Evolutionary conservation across 441 rosid genomes (phyloP).

Genomic region (Breynia disticha): DNA sequence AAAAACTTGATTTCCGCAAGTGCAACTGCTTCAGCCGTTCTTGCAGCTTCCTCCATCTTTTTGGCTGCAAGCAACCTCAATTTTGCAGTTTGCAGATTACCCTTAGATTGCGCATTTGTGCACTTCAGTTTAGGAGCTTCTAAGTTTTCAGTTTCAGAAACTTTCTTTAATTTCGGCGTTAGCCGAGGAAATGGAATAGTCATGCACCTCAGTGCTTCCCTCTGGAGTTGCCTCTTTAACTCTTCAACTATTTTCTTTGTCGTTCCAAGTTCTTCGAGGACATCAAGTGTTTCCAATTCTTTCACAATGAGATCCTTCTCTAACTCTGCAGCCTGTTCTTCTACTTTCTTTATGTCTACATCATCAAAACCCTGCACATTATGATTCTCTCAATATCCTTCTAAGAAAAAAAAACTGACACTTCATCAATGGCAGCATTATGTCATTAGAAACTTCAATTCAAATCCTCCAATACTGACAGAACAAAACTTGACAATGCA

Average conservation of each 20-base stretch:
- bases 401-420: background rate
- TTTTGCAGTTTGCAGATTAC: slow-evolving; percentile 47
- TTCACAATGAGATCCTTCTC: slow-evolving; percentile 91
- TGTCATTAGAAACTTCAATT: background rate
- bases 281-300: slow-evolving; percentile 83
- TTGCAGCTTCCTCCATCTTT: slow-evolving; percentile 97
- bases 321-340: slow-evolving; percentile 72
- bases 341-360: slow-evolving; percentile 75
- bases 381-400: slow-evolving; percentile 1
- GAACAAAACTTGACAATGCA: background rate
- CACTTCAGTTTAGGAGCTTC: slow-evolving; percentile 27
- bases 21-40: slow-evolving; percentile 87
- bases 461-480: background rate
- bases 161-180: slow-evolving; percentile 40
- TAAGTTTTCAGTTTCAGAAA: slow-evolving; percentile 27
- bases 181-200: slow-evolving; percentile 38
- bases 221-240: slow-evolving; percentile 69
- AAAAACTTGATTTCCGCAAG: slow-evolving; percentile 55
- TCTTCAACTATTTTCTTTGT: slow-evolving; percentile 82
- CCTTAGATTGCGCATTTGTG: slow-evolving; percentile 30
- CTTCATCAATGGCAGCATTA: background rate
- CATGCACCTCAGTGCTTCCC: slow-evolving; percentile 68
- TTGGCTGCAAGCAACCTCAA: slow-evolving; percentile 85
- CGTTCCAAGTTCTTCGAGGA: slow-evolving; percentile 78
- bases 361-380: slow-evolving; percentile 45